Percentiles rank a stretch among this genome's conserved stretches.
Conservation (phyloP, 352 stramenopile genomes). For the Phytopythium delawarense region DNA sequence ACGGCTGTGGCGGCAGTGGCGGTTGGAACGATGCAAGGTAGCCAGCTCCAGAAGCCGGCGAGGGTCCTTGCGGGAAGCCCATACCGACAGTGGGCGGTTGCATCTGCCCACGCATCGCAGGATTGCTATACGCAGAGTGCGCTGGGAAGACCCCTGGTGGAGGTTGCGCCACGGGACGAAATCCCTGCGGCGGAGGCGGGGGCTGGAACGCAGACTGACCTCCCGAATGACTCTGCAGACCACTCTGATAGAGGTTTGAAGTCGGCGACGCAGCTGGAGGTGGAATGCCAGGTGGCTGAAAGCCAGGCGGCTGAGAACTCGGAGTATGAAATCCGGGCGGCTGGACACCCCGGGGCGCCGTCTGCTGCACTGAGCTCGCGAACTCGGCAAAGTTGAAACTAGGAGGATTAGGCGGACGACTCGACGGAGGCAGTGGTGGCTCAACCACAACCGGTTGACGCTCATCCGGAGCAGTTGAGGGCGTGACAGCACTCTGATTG, state of each 20-base stretch:
- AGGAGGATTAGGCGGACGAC: neutral
- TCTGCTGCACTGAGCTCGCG: constrained; percentile 34
- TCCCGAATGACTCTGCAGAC: neutral
- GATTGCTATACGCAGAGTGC: neutral
- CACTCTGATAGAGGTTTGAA: neutral
- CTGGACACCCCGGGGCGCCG: neutral
- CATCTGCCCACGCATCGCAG: neutral
- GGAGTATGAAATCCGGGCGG: neutral
- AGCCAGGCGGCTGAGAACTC: neutral
- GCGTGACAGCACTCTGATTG: neutral
- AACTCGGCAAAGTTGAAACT: constrained; percentile 46
- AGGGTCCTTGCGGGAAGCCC: neutral
- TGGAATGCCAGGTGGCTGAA: neutral
- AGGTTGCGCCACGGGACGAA: neutral
- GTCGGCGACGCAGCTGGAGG: constrained; percentile 11
- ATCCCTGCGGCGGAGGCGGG: constrained; percentile 1
- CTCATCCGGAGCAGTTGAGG: neutral
- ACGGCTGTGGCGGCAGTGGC: constrained; percentile 19
- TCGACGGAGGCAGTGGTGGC: neutral
- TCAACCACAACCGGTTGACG: neutral
- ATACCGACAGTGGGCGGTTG: neutral
- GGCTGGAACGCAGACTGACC: constrained; percentile 3
- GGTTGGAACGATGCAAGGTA: constrained; percentile 16
- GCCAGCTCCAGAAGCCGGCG: neutral
- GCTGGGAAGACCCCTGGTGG: neutral